phyloP scores from a whole-genome alignment of 768 basidiomycete species.

The Coprinopsis strossmayeri region DNA sequence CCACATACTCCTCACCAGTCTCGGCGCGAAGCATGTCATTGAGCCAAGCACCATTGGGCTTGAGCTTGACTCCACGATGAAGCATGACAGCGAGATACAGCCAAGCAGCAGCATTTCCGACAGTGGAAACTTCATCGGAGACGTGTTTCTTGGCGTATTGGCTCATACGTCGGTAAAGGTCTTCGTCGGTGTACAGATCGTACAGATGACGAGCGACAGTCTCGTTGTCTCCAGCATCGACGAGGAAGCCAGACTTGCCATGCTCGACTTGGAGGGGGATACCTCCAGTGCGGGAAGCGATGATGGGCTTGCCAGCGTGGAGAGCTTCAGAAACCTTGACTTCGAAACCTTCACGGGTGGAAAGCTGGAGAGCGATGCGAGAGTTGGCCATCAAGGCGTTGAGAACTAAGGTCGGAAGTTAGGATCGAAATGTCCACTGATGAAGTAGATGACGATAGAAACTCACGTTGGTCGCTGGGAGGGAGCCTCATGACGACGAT shows the following conservation, averaged over 20 bases:
- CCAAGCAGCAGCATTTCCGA: slow-evolving; percentile 67
- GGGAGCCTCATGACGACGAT: slow-evolving; percentile 75
- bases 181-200: slow-evolving; percentile 72
- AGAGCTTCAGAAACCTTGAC: slow-evolving; percentile 97
- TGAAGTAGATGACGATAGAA: slow-evolving; percentile 27
- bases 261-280: slow-evolving; percentile 89
- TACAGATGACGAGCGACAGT: slow-evolving; percentile 71
- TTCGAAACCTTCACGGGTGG: slow-evolving; percentile 93
- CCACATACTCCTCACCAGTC: slow-evolving; percentile 61
- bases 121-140: slow-evolving; percentile 78
- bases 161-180: slow-evolving; percentile 56
- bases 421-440: background rate
- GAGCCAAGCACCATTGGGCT: slow-evolving; percentile 80
- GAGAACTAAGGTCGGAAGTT: slow-evolving; percentile 44
- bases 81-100: slow-evolving; percentile 75
- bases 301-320: slow-evolving; percentile 81
- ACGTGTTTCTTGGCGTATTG: slow-evolving; percentile 69
- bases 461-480: slow-evolving; percentile 79
- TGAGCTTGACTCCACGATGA: slow-evolving; percentile 64
- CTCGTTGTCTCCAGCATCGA: slow-evolving; percentile 67
- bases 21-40: slow-evolving; percentile 76
- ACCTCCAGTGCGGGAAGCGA: slow-evolving; percentile 83
- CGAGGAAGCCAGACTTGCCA: slow-evolving; percentile 84
- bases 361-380: slow-evolving; percentile 86
- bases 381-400: slow-evolving; percentile 87